Percentiles rank a stretch among this genome's conserved stretches.
These are phyloP conservation scores for Fistulinella prunicolor DNA, from an alignment of 768 basidiomycete species.

Conservation along the genomic window DNA sequence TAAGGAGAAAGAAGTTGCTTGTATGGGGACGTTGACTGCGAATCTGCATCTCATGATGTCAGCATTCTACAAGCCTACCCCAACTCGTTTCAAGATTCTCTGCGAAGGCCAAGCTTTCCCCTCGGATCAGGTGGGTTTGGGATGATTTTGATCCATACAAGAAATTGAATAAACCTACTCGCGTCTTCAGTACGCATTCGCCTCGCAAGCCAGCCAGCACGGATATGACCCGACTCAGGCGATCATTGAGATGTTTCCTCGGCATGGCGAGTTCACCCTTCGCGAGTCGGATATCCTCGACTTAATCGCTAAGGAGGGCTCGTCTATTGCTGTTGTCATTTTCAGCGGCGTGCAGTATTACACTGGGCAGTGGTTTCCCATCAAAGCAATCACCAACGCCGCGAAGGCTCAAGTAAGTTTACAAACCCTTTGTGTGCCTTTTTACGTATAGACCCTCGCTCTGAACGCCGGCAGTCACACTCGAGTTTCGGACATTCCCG, in stretches of 20 bases:
- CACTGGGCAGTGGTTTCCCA: slow-evolving; percentile 93
- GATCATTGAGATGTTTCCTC: slow-evolving; percentile 76
- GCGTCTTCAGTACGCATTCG: slow-evolving; percentile 80
- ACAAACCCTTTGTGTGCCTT: slow-evolving; percentile 14
- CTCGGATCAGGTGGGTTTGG: slow-evolving; percentile 78
- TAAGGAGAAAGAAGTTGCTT: slow-evolving; percentile 84
- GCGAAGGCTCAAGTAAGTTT: slow-evolving; percentile 73
- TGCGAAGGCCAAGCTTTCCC: slow-evolving; percentile 95
- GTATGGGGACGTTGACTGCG: slow-evolving; percentile 92
- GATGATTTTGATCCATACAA: slow-evolving; percentile 7
- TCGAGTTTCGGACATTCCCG: slow-evolving; percentile 8
- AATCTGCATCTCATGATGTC: slow-evolving; percentile 96
- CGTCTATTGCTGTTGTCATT: slow-evolving; percentile 83
- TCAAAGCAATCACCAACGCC: slow-evolving; percentile 77
- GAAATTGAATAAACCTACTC: slow-evolving; percentile 11
- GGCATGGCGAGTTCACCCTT: slow-evolving; percentile 79
- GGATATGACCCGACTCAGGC: slow-evolving; percentile 70
- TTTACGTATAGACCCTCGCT: slow-evolving; percentile 26
- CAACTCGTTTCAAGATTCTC: slow-evolving; percentile 85
- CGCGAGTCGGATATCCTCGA: slow-evolving; percentile 87
- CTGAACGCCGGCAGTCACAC: slow-evolving; percentile 5
- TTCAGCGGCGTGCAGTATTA: slow-evolving; percentile 97
- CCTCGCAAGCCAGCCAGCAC: slow-evolving; percentile 84
- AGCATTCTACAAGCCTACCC: slow-evolving; percentile 89
- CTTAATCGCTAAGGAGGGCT: slow-evolving; percentile 66